Conservation (phyloP, 2,329 filamentous ascomycete species). For the Cercospora sp. region DNA sequence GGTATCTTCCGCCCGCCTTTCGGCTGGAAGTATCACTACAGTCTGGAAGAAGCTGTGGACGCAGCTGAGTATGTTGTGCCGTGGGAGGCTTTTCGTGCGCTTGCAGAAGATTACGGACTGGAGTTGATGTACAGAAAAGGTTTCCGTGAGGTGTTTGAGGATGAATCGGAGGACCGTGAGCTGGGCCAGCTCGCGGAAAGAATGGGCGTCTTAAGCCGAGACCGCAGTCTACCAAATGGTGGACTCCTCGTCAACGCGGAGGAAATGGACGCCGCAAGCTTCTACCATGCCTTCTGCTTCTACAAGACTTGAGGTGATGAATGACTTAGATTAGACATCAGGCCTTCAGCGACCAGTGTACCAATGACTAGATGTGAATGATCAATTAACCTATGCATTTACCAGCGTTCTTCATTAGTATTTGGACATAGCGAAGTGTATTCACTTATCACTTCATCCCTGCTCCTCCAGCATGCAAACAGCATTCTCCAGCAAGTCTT, state of each 20-base stretch:
- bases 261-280: conserved; percentile 86
- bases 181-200: conserved; percentile 84
- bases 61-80: conserved; percentile 97
- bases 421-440: not conserved
- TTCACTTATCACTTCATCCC: not conserved
- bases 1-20: conserved; percentile 92
- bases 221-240: conserved; percentile 49
- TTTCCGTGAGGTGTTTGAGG: conserved; percentile 87
- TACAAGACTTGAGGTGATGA: conserved; percentile 61
- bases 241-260: conserved; percentile 72
- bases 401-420: not conserved
- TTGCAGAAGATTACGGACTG: conserved; percentile 95
- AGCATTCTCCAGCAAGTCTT: not conserved
- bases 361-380: not conserved
- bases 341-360: not conserved
- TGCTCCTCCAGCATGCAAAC: not conserved
- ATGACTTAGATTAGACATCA: conserved; percentile 1
- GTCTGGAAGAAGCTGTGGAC: conserved; percentile 92
- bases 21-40: conserved; percentile 98
- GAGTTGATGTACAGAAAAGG: conserved; percentile 91
- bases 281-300: conserved; percentile 95
- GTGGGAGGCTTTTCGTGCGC: conserved; percentile 93
- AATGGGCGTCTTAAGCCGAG: conserved; percentile 85
- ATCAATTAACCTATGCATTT: not conserved
- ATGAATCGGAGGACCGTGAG: conserved; percentile 81